Evolutionary conservation across 2,329 filamentous ascomycete species (phyloP), one percentile per base, ranked within the genome.

Genomic region (Penicillium sclerotigenum): DNA sequence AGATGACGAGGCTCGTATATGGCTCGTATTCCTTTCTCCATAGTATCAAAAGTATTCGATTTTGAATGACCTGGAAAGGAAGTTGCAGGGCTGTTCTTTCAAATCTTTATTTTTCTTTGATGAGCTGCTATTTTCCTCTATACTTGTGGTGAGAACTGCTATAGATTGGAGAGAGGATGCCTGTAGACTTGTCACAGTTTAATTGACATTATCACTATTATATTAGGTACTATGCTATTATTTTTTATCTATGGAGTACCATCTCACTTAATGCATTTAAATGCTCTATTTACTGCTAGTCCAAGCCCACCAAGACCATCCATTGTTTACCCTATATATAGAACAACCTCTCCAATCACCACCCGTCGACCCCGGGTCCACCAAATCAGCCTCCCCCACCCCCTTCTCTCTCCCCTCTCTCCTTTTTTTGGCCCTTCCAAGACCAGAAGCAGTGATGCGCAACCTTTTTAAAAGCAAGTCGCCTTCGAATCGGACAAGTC

Each of bases 391-490:
- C 47, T 56, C 46, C 36, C 33, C 26, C 33, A 14, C 33, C n/a
- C 34, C 10, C 34, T 18, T 48, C 45, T 45, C 41, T 26, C 40
- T 31, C 29, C 28, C 34, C 13, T 22, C 37, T 56, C 37, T 34
- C 55, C 10, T 34, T 49, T 56, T 42, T 48, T 47, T 43, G 29
- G 13, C 26, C 22, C 5, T 18, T 8, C 29, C 29, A 22, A 20
- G 33, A 38, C 26, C 48, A 34, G 11, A 43, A 51, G 43, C 56
- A 62, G 61, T 54, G 38, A 68, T 68, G 66, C 65, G 58, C 59
- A 54, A 59, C 59, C 53, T 68, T 50, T 67, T 68, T 54, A 68
- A 59, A 57, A 65, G 57, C 45, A 51, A 63, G 43, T 56, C 63
- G 26, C 57, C 64, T 11, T 49, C 57, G 8, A 52, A 59, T 47